Base-by-base conservation (phyloP, 1,284 basidiomycete genomes). In the Trametes polyzona region DNA sequence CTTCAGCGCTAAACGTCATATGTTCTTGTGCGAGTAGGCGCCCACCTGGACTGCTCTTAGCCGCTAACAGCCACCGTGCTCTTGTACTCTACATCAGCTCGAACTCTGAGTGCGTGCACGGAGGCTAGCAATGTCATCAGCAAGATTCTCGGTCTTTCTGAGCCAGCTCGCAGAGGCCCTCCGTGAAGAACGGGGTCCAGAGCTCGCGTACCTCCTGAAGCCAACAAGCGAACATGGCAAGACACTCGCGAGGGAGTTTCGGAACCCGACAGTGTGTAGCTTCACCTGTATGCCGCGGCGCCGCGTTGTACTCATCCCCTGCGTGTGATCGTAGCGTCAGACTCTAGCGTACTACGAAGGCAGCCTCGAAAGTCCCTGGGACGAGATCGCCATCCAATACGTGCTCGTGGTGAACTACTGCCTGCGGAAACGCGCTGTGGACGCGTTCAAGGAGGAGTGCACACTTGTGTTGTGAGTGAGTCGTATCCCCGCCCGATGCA, bases 331-430 rank as follows among this genome's bases (percentile, higher is more conserved):
- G 21, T 72, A 88, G 81, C 77, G 78, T 40, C 67, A 75, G 58
- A 74, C 80, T 4, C 71, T 87, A 49, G 74, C 78, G 17, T 74
- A 76, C 43, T 92, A 87, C 66, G 79, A 84, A 63, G 87, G 83
- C 11, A 81, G 79, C 51, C 81, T 92, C 67, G 78, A 82, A 52
- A 74, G 71, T 51, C 90, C 91, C 12, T 93, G 91, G 91, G 90
- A 92, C 61, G 90, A 92, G 55, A 88, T 93, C 63, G 84, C 87
- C 5, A 83, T 92, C 43, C 85, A 90, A 67, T 92, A 92, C 70
- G 84, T 91, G 14, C 72, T 92, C 61, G 85, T 87, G 27, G 86
- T 88, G 55, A 80, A 81, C 42, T 81, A 88, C 70, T 80, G 87
- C 36, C 85, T 83, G 42, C 87, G 83, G 63, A 81, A 84, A 64